Percentiles rank a stretch among this genome's conserved stretches.
Evolutionary conservation across 1,139 yeast species (phyloP).

Genomic region (Wickerhamomyces sp.): DNA sequence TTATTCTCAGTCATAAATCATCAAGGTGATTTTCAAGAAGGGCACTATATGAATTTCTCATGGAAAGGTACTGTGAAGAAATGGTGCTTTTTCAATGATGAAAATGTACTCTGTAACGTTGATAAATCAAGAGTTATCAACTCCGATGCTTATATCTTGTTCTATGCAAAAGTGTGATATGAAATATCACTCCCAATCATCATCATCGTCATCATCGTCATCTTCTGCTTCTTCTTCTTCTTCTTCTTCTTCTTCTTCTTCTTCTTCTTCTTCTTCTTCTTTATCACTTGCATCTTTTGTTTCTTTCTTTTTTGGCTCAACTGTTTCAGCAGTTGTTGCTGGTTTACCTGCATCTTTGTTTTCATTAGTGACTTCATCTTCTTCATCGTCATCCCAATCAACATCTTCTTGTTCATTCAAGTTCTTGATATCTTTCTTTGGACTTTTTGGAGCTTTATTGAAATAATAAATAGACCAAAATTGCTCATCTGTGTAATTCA

Average conservation of each 20-base stretch:
- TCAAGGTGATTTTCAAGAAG: constrained; percentile 75
- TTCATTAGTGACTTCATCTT: constrained; percentile 8
- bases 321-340: background rate
- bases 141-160: constrained; percentile 70
- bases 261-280: constrained; percentile 13
- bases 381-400: constrained; percentile 45
- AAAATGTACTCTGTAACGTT: constrained; percentile 48
- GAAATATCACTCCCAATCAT: constrained; percentile 50
- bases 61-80: constrained; percentile 52
- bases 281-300: constrained; percentile 6
- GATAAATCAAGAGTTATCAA: constrained; percentile 36
- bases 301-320: constrained; percentile 23
- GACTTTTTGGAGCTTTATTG: constrained; percentile 53
- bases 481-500: constrained; percentile 43
- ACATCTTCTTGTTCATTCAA: constrained; percentile 40
- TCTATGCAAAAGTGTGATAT: constrained; percentile 41
- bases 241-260: constrained; percentile 35
- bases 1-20: constrained; percentile 89
- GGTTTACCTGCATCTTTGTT: constrained; percentile 31
- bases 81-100: constrained; percentile 81
- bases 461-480: constrained; percentile 79
- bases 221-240: constrained; percentile 11
- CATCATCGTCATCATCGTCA: constrained; percentile 40
- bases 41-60: constrained; percentile 89
- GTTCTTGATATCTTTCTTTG: constrained; percentile 9